Percentiles rank a stretch among this genome's conserved stretches.
phyloP scores from a whole-genome alignment of 2,329 filamentous ascomycete species.

The Fusarium multiceps region DNA sequence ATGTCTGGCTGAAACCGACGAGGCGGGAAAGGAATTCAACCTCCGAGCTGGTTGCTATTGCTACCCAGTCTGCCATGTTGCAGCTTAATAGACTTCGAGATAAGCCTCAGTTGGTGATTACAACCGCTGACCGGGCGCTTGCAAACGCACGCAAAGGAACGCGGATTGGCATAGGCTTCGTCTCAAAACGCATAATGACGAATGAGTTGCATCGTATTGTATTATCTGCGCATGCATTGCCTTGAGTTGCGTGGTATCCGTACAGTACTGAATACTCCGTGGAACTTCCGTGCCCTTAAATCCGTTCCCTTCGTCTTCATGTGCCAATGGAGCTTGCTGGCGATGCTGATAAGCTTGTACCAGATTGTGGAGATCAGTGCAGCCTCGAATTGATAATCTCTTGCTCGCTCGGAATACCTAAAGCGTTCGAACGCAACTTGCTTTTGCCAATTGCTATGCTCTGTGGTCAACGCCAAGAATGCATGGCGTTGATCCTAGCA shows the following conservation, averaged over 20 bases:
- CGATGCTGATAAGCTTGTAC: slow-evolving; percentile 9
- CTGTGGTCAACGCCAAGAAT: slow-evolving; percentile 25
- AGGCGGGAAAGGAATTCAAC: slow-evolving; percentile 6
- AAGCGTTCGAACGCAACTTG: slow-evolving; percentile 5
- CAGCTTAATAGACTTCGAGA: slow-evolving; percentile 25
- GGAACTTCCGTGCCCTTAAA: slow-evolving; percentile 4
- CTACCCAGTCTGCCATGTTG: background rate
- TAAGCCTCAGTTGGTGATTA: slow-evolving; percentile 31
- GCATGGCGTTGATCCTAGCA: slow-evolving; percentile 20
- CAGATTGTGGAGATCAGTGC: background rate
- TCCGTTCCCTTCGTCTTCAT: slow-evolving; percentile 4
- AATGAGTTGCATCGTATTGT: slow-evolving; percentile 3
- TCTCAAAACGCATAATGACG: slow-evolving; percentile 36
- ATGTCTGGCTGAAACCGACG: slow-evolving; percentile 10
- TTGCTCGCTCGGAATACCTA: slow-evolving; percentile 11
- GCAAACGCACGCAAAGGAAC: slow-evolving; percentile 19
- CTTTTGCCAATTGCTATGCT: slow-evolving; percentile 5
- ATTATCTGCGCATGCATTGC: slow-evolving; percentile 10
- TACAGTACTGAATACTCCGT: background rate
- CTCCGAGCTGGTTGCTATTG: slow-evolving; percentile 1
- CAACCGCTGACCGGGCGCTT: slow-evolving; percentile 19
- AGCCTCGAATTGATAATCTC: slow-evolving; percentile 14
- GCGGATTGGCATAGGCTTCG: slow-evolving; percentile 28
- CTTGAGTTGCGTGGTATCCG: slow-evolving; percentile 6
- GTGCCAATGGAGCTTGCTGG: slow-evolving; percentile 7